Conservation (phyloP, 2,329 filamentous ascomycete genomes). For the Salinomyces thailandicus region DNA sequence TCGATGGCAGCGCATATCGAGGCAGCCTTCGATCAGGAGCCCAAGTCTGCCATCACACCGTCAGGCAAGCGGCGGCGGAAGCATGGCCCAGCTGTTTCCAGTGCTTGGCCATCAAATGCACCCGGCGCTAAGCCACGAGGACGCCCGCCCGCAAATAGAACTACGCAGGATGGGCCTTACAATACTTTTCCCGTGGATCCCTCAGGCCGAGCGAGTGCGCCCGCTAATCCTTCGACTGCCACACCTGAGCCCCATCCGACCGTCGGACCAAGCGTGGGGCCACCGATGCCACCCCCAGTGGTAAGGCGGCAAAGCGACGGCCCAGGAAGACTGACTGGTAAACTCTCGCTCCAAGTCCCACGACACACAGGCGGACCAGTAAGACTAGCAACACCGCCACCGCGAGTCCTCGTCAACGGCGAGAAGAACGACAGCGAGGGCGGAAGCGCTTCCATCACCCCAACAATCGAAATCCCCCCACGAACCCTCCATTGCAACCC, state of each 20-base stretch:
- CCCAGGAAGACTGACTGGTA: slow-evolving; percentile 33
- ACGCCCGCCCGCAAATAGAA: slow-evolving; percentile 63
- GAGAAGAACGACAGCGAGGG: slow-evolving; percentile 24
- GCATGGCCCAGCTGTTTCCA: slow-evolving; percentile 80
- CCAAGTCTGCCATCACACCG: slow-evolving; percentile 63
- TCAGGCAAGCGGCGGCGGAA: slow-evolving; percentile 45
- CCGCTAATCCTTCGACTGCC: slow-evolving; percentile 36
- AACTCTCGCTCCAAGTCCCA: slow-evolving; percentile 53
- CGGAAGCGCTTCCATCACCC: slow-evolving; percentile 14
- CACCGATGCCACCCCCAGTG: slow-evolving; percentile 38
- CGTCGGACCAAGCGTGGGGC: slow-evolving; percentile 38
- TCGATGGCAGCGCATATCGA: slow-evolving; percentile 33
- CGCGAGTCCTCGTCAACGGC: slow-evolving; percentile 45
- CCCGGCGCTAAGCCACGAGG: slow-evolving; percentile 65
- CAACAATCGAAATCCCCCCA: slow-evolving; percentile 5
- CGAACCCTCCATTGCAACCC: too few species aligned
- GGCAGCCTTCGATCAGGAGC: slow-evolving; percentile 47
- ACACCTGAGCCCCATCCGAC: slow-evolving; percentile 6
- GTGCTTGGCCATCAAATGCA: slow-evolving; percentile 65
- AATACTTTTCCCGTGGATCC: slow-evolving; percentile 58
- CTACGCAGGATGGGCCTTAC: slow-evolving; percentile 55
- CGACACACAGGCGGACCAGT: slow-evolving; percentile 51
- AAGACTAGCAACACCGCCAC: slow-evolving; percentile 50
- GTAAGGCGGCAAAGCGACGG: slow-evolving; percentile 14
- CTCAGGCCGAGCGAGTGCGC: slow-evolving; percentile 18